Conservation (phyloP, 805 yeast species). For the Starmerella asiatica region DNA sequence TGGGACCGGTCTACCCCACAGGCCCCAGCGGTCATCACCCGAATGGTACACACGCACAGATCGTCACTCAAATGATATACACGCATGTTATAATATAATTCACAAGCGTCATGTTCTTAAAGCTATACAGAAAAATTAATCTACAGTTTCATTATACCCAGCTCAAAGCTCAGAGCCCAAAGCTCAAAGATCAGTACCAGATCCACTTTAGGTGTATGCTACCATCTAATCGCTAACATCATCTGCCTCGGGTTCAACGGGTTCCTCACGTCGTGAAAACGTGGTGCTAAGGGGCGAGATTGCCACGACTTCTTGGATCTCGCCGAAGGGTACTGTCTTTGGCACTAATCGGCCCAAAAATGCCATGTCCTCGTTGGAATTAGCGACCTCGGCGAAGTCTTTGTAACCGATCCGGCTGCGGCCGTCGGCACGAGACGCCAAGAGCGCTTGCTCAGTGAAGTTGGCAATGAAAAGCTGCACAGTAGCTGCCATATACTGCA, state of each 20-base stretch:
- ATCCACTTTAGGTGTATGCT: too few species aligned
- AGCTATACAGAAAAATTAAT: too few species aligned
- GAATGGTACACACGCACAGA: too few species aligned
- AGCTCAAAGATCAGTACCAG: too few species aligned
- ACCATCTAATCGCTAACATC: constrained; percentile 9
- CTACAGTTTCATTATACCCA: too few species aligned
- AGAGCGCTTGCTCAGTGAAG: constrained; percentile 55
- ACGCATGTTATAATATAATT: too few species aligned
- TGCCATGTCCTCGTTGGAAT: constrained; percentile 42
- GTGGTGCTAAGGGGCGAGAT: constrained; percentile 12
- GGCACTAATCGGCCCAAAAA: constrained; percentile 61
- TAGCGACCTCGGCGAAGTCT: constrained; percentile 55
- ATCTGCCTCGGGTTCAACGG: constrained; percentile 16
- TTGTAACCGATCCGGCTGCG: constrained; percentile 57
- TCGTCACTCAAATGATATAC: too few species aligned
- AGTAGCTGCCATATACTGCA: constrained; percentile 64
- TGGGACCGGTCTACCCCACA: too few species aligned
- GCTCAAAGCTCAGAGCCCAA: too few species aligned
- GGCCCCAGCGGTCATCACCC: too few species aligned
- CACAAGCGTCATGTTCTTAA: too few species aligned
- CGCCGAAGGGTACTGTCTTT: constrained; percentile 20
- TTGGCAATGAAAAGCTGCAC: constrained; percentile 61
- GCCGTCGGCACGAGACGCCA: constrained; percentile 49
- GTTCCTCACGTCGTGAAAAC: constrained; percentile 16
- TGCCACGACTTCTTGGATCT: constrained; percentile 11